Percentiles rank a stretch among this genome's conserved stretches.
Conservation (phyloP, 306 rosid genomes). For the Vigna trinervia region DNA sequence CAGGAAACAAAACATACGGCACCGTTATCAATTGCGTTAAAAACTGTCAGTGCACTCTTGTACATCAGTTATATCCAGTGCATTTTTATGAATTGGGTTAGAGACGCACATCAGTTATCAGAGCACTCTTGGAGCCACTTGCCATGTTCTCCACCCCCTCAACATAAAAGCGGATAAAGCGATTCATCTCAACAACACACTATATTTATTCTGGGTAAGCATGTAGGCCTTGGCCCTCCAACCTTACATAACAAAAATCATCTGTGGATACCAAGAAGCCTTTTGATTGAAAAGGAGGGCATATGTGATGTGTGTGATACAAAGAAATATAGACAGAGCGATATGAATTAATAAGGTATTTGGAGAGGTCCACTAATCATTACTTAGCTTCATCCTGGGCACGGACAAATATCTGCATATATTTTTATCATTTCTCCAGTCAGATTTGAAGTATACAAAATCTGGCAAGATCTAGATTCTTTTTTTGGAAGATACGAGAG, state of each 20-base stretch:
- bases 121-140: neutral
- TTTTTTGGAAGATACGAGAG: neutral
- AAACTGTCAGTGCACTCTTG: neutral
- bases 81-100: neutral
- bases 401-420: conserved; percentile 21
- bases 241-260: neutral
- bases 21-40: neutral
- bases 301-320: neutral
- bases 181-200: neutral
- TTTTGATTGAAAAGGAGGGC: neutral
- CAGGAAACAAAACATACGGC: neutral
- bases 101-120: neutral
- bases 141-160: neutral
- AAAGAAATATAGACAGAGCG: neutral
- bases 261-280: neutral
- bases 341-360: neutral
- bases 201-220: neutral
- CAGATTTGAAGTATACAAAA: conserved; percentile 41
- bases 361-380: neutral
- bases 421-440: conserved; percentile 26
- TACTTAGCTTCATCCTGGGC: neutral
- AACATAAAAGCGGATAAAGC: neutral
- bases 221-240: neutral
- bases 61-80: neutral
- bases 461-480: conserved; percentile 35